Conservation (phyloP, 2,329 filamentous ascomycete genomes). For the Aspergillus felis region DNA sequence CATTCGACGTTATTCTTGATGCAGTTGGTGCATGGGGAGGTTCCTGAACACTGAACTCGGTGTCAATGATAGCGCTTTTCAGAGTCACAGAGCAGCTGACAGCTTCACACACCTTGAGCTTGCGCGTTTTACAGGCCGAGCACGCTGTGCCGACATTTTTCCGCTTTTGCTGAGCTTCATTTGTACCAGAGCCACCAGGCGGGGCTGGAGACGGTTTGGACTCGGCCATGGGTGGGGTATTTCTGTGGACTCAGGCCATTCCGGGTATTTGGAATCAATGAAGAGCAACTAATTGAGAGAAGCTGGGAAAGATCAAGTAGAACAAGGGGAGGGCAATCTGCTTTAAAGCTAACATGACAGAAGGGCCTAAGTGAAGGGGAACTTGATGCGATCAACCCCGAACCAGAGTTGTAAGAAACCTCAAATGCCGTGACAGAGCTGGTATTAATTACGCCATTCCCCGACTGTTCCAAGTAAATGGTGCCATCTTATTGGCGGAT, state of each 20-base stretch:
- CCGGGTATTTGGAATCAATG: not conserved
- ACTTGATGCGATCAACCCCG: not conserved
- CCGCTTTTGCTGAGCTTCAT: slow-evolving; percentile 13
- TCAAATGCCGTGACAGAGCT: not conserved
- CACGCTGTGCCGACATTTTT: slow-evolving; percentile 25
- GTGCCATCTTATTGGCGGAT: not conserved
- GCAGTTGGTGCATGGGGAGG: slow-evolving; percentile 22
- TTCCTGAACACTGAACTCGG: slow-evolving; percentile 17
- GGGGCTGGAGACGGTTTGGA: slow-evolving; percentile 14
- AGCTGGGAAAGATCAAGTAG: not conserved
- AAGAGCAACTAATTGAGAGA: not conserved
- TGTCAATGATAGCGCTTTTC: not conserved
- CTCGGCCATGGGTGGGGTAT: slow-evolving; percentile 9
- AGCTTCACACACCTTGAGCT: slow-evolving; percentile 19
- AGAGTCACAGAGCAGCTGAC: not conserved
- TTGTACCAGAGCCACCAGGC: slow-evolving; percentile 7
- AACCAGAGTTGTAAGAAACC: not conserved
- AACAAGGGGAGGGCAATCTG: not conserved
- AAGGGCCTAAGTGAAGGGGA: not conserved
- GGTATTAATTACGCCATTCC: not conserved
- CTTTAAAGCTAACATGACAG: not conserved
- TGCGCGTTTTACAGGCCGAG: slow-evolving; percentile 21
- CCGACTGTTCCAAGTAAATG: no score
- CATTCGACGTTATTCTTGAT: slow-evolving; percentile 20
- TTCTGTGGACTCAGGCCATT: slow-evolving; percentile 8